These are phyloP conservation scores for Clonostachys rosea DNA, from an alignment of 2,329 filamentous ascomycete genomes.

Conservation along the genomic window DNA sequence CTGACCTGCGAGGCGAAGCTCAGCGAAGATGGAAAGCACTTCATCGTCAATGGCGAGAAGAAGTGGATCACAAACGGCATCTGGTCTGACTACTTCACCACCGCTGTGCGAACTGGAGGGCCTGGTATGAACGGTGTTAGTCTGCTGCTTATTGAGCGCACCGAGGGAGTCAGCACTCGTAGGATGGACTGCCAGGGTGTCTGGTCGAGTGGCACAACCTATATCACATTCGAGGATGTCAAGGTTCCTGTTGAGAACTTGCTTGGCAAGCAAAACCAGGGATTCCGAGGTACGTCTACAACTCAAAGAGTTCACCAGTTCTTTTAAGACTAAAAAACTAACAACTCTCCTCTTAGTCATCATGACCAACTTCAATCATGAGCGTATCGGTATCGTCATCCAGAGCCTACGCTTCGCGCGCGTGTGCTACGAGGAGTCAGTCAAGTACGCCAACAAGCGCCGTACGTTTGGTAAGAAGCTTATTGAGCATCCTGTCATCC, in stretches of 20 bases:
- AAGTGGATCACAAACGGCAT: constrained; percentile 99
- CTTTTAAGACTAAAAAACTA: background rate
- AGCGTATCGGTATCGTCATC: constrained; percentile 97
- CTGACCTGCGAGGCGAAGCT: constrained; percentile 94
- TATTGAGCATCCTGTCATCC: constrained; percentile 95
- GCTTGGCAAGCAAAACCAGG: constrained; percentile 95
- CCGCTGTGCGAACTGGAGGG: constrained; percentile 84
- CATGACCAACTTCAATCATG: constrained; percentile 99
- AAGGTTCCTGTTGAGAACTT: constrained; percentile 99
- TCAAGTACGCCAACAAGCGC: constrained; percentile 97
- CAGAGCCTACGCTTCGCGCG: constrained; percentile 93
- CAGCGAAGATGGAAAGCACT: constrained; percentile 93
- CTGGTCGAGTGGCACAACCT: constrained; percentile 91
- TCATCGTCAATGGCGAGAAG: constrained; percentile 99
- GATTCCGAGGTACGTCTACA: constrained; percentile 67
- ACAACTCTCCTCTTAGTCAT: constrained; percentile 54
- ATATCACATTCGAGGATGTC: constrained; percentile 97
- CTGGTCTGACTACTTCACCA: constrained; percentile 82
- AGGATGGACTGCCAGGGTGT: constrained; percentile 99
- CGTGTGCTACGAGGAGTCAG: constrained; percentile 93
- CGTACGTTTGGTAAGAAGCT: constrained; percentile 95
- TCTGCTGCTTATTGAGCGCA: constrained; percentile 87
- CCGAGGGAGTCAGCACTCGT: constrained; percentile 83
- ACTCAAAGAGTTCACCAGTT: constrained; percentile 1
- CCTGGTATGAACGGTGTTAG: constrained; percentile 90